phyloP scores from a whole-genome alignment of 257 asterid genomes.

The Fraxinus anomala region DNA sequence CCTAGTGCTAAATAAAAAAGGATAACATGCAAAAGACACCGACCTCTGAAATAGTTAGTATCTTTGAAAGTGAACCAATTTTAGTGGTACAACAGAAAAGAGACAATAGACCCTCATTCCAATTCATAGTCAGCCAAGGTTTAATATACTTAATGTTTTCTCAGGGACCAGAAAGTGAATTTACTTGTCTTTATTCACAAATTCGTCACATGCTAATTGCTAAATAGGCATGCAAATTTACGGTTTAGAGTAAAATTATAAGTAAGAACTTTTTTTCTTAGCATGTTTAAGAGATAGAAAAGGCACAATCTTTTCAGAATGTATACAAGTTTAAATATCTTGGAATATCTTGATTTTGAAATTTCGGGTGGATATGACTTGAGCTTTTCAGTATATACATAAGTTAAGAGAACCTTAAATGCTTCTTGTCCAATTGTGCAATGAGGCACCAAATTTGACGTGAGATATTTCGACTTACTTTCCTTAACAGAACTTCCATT shows the following conservation, averaged over 20 bases:
- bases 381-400: slow-evolving; percentile 74
- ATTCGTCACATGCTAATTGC: not conserved
- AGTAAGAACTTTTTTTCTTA: not conserved
- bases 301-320: not conserved
- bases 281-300: not conserved
- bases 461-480: slow-evolving; percentile 55
- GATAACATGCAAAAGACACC: no score
- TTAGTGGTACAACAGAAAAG: no score
- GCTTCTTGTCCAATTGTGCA: slow-evolving; percentile 66
- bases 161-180: no score
- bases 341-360: slow-evolving; percentile 27
- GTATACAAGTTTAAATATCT: no score
- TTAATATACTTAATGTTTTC: no score
- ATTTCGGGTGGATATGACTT: slow-evolving; percentile 65
- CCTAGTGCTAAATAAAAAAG: no score
- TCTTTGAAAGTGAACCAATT: no score
- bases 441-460: slow-evolving; percentile 52
- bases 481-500: slow-evolving; percentile 32
- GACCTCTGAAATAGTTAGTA: no score
- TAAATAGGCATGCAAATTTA: not conserved
- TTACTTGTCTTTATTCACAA: not conserved
- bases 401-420: slow-evolving; percentile 44
- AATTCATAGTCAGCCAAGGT: not conserved
- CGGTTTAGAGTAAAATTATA: slow-evolving; percentile 9
- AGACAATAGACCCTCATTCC: no score